phyloP scores from a whole-genome alignment of 1,284 basidiomycete species.

The Neonothopanus nambi region DNA sequence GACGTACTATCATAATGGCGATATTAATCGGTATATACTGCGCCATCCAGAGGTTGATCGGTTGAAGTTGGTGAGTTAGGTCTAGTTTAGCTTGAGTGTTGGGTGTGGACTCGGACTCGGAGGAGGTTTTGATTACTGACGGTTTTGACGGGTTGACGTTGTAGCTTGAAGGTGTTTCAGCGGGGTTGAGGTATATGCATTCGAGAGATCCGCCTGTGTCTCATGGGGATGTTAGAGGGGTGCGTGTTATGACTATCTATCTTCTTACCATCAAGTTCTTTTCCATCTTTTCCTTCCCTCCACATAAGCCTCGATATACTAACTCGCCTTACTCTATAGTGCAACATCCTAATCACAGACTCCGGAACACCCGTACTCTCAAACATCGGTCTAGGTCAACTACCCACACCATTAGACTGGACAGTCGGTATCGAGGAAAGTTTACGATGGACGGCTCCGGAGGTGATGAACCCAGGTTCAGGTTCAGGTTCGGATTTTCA shows the following conservation, averaged over 20 bases:
- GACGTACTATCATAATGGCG: conserved; percentile 22
- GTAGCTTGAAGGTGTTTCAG: conserved; percentile 23
- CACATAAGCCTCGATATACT: too few species aligned
- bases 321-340: conserved; percentile 16
- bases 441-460: conserved; percentile 31
- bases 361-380: conserved; percentile 23
- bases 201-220: conserved; percentile 22
- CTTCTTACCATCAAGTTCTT: background rate
- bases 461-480: conserved; percentile 21
- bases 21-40: conserved; percentile 24
- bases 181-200: conserved; percentile 27
- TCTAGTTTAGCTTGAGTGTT: background rate
- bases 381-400: conserved; percentile 24
- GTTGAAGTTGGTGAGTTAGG: conserved; percentile 20
- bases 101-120: background rate
- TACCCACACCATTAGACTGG: conserved; percentile 22
- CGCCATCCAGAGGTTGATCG: conserved; percentile 16
- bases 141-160: background rate
- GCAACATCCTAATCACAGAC: conserved; percentile 29
- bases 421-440: conserved; percentile 18
- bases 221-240: conserved; percentile 28
- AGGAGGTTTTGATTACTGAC: background rate
- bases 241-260: conserved; percentile 19
- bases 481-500: too few species aligned
- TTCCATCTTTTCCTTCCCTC: background rate